A percentile compares a stretch with the other conserved stretches of the same genome.
These are phyloP conservation scores for Fusarium oxysporum DNA, from an alignment of 2,329 filamentous ascomycete species.

Conservation along the genomic window DNA sequence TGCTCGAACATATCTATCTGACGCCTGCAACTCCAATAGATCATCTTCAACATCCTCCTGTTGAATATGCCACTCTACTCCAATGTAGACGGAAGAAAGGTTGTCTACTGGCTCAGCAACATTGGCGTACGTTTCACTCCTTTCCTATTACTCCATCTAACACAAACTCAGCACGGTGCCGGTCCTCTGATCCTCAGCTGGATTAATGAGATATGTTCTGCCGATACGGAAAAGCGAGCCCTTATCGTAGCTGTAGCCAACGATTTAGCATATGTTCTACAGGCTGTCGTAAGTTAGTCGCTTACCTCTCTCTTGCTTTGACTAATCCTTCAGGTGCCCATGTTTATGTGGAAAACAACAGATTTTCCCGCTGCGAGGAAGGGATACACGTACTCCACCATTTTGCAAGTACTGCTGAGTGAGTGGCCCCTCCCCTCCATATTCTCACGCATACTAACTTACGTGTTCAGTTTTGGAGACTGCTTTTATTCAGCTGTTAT, in stretches of 20 bases:
- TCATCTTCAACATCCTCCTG: slow-evolving; percentile 22
- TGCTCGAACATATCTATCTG: no score
- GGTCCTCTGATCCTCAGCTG: slow-evolving; percentile 40
- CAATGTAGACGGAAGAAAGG: slow-evolving; percentile 14
- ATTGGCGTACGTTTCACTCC: slow-evolving; percentile 30
- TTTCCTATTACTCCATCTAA: neutral
- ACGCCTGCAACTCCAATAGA: neutral
- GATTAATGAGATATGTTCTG: slow-evolving; percentile 40
- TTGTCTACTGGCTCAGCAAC: slow-evolving; percentile 37
- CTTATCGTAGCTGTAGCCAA: slow-evolving; percentile 24
- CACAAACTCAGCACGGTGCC: neutral
- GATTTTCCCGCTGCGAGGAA: neutral
- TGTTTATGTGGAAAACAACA: slow-evolving; percentile 2
- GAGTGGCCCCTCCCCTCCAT: neutral
- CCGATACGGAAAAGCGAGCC: slow-evolving; percentile 38
- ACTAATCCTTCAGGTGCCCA: neutral
- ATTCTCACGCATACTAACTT: neutral
- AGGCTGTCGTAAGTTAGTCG: slow-evolving; percentile 10
- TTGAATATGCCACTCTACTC: slow-evolving; percentile 32
- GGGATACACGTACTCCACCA: slow-evolving; percentile 1
- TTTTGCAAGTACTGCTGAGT: neutral
- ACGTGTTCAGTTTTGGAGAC: neutral
- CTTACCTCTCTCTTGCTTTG: accelerated
- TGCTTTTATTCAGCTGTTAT: neutral
- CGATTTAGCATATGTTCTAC: slow-evolving; percentile 30